phyloP scores from a whole-genome alignment of 2,329 filamentous ascomycete species.

The Penicillium oxalicum region DNA sequence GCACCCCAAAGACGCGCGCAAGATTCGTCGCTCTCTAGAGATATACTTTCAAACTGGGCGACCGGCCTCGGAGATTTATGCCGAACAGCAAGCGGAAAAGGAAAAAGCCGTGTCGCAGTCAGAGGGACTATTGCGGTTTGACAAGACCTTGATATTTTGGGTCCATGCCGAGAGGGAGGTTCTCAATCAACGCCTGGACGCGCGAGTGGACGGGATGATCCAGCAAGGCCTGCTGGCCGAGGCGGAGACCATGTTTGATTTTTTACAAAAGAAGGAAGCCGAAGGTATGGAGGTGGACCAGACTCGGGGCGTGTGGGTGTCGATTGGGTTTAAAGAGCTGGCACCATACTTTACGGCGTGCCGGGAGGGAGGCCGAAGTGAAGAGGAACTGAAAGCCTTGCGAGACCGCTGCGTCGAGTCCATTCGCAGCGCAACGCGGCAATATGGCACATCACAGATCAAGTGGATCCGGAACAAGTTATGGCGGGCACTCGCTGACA shows the following conservation, averaged over 20 bases:
- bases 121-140: conserved; percentile 43
- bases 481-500: conserved; percentile 59
- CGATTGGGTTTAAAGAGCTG: conserved; percentile 93
- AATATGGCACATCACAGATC: conserved; percentile 79
- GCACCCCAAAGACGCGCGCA: conserved; percentile 89
- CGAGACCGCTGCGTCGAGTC: conserved; percentile 60
- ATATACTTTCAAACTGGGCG: conserved; percentile 80
- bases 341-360: conserved; percentile 59
- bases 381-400: conserved; percentile 48
- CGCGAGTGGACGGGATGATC: conserved; percentile 80
- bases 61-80: conserved; percentile 79
- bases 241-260: conserved; percentile 49
- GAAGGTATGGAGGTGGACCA: conserved; percentile 58
- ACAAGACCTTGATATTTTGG: conserved; percentile 71
- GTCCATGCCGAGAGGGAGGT: conserved; percentile 66
- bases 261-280: conserved; percentile 41
- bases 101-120: conserved; percentile 19
- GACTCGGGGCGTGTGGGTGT: conserved; percentile 86
- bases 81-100: conserved; percentile 56
- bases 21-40: conserved; percentile 82
- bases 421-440: conserved; percentile 75
- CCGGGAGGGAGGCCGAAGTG: conserved; percentile 19
- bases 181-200: conserved; percentile 65
- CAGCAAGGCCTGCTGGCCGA: conserved; percentile 58
- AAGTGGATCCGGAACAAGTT: conserved; percentile 84